Evolutionary conservation across 345 rosid species (phyloP).

Genomic region (Aquilaria yunnanensis): DNA sequence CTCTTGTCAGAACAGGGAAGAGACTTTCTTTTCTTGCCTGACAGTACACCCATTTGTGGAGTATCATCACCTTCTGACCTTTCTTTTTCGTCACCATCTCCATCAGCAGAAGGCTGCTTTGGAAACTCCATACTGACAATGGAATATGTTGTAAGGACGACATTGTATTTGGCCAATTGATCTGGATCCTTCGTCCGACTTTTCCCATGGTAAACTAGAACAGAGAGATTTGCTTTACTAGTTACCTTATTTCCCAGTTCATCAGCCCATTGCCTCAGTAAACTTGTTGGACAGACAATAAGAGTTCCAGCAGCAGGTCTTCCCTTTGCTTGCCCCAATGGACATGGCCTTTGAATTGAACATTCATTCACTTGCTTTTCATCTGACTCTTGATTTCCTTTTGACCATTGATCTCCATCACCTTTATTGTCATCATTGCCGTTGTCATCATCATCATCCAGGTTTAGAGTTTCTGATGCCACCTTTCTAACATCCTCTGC

Average conservation of each 20-base stretch:
- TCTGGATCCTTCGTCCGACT: conserved; percentile 80
- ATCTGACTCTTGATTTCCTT: conserved; percentile 22
- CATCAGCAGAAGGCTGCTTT: conserved; percentile 64
- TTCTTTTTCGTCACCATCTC: conserved; percentile 56
- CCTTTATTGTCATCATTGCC: too few species aligned
- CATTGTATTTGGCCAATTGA: conserved; percentile 83
- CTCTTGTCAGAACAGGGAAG: conserved; percentile 44
- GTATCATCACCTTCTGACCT: conserved; percentile 33
- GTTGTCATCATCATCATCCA: conserved; percentile 68
- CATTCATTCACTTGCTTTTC: conserved; percentile 21
- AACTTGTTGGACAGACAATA: conserved; percentile 97
- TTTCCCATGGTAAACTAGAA: conserved; percentile 88
- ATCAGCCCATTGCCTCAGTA: conserved; percentile 90
- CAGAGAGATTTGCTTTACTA: conserved; percentile 53
- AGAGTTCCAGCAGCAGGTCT: conserved; percentile 97
- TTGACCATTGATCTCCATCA: conserved; percentile 19
- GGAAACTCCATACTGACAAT: conserved; percentile 99
- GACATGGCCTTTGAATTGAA: conserved; percentile 9
- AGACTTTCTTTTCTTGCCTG: conserved; percentile 53
- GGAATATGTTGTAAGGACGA: conserved; percentile 90
- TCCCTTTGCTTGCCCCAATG: conserved; percentile 41
- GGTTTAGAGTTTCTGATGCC: conserved; percentile 51
- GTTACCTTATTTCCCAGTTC: conserved; percentile 80
- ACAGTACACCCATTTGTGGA: conserved; percentile 27
- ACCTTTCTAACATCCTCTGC: conserved; percentile 27